Base-by-base conservation (phyloP, 2,329 filamentous ascomycete genomes). In the Madurella mycetomatis region DNA sequence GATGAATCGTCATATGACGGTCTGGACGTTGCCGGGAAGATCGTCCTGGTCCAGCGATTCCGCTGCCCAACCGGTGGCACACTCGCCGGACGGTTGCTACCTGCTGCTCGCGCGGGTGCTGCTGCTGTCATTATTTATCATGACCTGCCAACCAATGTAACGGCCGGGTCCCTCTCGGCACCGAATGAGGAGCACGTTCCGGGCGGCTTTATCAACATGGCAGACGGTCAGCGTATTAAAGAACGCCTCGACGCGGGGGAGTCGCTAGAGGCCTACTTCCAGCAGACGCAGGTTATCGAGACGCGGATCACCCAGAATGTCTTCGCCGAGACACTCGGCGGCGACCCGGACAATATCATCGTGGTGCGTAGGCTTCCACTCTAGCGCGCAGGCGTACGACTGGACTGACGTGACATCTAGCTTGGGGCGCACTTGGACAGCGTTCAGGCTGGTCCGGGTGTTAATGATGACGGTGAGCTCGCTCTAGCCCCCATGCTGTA, bases 81-180 rank as follows among this genome's bases (percentile, higher is more conserved):
- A 0, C 55, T 60, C 7, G 58, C 55, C 3, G 58, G 58, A 15
- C 40, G 58, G 8, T 16, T 75, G 37, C 66, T 70, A 47, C 69
- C 73, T 9, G 73, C 72, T 5, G 67, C 67, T 1, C 67, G 69
- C 2, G 73, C 72, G 0, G 73, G 71, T 12, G 73, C 73, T 8
- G 64, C 65, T 4, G 69, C 68, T 13, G 72, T 76, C 15, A 70
- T 76, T 48, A 65, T 75, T 47, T 75, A 74, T 60, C 72, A 70
- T 52, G 65, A 73, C 42, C 62, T 69, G 2, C 58, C 63, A 1
- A 68, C 66, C 13, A 66, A 67, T 4, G 68, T 70, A 9, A 74
- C 72, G 1, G 72, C 65, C 1, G 73, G 72, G 5, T 71, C 71
- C 1, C 65, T 75, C 2, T 69, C 11, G 68, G 46, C 52, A 4